Base-by-base conservation (phyloP, 108 stramenopile genomes). In the Cyclotella kingstonii region DNA sequence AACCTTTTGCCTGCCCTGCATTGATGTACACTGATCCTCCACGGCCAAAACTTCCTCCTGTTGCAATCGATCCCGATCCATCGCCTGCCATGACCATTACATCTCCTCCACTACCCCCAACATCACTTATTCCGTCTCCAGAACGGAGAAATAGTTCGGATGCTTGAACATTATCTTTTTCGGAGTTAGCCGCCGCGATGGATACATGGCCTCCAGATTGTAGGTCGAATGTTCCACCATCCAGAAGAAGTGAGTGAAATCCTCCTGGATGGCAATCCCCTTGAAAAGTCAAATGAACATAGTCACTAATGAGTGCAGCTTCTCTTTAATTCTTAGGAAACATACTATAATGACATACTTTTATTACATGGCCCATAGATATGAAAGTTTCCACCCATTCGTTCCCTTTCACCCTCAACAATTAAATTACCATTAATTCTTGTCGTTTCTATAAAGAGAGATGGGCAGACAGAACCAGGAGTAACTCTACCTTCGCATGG, bases 91-190 rank as follows among this genome's bases (percentile, higher is more conserved):
- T 30, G 12, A 55, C 31, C 8, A 63, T 28, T 18, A 63, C 39
- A 39, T 71, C 62, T 23, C 70, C 70, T 15, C 70, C 70, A 44
- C 52, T 36, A 27, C 70, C 70, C 26, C 70, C 70, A 10, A 51
- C 54, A n/a, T 45, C 28, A 36, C 54, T 71, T 14, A 47, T 63
- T 1, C 70, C 70, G 26, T 54, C 53, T 10, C 70, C 70, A 9
- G 62, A 28, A 2, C 30, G 33, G 25, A 71, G 25, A 48, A 56
- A 39, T 1, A 71, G 42, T 49, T 63, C 70, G 4, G 53, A 50
- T 21, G 52, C 70, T 15, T 29, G 54, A 35, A 27, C 41, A 34
- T 71, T 71, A 5, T 52, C 15, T 18, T 22, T 49, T 43, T 49
- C 45, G 2, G 70, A 45, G 41, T 71, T 26, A 19, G 61, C 62